Evolutionary conservation across 2,329 filamentous ascomycete species (phyloP).

Genomic region (Thermomyces lanuginosus): DNA sequence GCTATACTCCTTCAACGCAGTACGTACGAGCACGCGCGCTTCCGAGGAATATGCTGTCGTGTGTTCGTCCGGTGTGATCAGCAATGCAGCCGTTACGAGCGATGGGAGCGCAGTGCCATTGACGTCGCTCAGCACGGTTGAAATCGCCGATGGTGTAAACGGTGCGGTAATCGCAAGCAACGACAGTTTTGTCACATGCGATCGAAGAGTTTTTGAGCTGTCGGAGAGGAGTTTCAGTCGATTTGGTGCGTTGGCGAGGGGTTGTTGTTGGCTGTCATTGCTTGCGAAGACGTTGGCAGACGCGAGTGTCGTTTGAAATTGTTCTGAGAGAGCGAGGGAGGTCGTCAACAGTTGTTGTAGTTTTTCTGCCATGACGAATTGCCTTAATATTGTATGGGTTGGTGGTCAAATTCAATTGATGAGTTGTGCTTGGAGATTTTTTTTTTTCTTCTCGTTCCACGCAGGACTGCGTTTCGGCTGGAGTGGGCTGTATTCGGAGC

Average conservation of each 20-base stretch:
- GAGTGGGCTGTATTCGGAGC: too few relatives aligned
- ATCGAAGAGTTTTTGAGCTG: constrained; percentile 55
- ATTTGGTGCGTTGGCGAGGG: constrained; percentile 11
- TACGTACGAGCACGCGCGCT: constrained; percentile 41
- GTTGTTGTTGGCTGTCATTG: constrained; percentile 2
- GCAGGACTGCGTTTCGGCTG: too few relatives aligned
- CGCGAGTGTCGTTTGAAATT: constrained; percentile 24
- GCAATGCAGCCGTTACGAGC: constrained; percentile 52
- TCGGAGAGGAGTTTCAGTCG: constrained; percentile 55
- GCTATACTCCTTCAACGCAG: constrained; percentile 46
- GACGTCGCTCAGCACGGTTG: constrained; percentile 55
- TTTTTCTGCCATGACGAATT: constrained; percentile 21
- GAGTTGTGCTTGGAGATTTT: too few relatives aligned
- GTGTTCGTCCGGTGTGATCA: constrained; percentile 46
- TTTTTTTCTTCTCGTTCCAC: too few relatives aligned
- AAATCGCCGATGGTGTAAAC: constrained; percentile 63
- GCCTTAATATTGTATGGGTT: too few relatives aligned
- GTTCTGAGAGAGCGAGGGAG: constrained; percentile 20
- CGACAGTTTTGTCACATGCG: constrained; percentile 74
- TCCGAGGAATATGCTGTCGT: constrained; percentile 49
- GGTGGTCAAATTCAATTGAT: too few relatives aligned
- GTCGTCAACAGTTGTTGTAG: constrained; percentile 18
- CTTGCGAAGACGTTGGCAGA: constrained; percentile 9
- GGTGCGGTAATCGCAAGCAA: constrained; percentile 75
- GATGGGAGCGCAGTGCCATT: constrained; percentile 56